Evolutionary conservation across 495 filamentous ascomycete genomes (phyloP).

Genomic region (Neurospora hispaniola): DNA sequence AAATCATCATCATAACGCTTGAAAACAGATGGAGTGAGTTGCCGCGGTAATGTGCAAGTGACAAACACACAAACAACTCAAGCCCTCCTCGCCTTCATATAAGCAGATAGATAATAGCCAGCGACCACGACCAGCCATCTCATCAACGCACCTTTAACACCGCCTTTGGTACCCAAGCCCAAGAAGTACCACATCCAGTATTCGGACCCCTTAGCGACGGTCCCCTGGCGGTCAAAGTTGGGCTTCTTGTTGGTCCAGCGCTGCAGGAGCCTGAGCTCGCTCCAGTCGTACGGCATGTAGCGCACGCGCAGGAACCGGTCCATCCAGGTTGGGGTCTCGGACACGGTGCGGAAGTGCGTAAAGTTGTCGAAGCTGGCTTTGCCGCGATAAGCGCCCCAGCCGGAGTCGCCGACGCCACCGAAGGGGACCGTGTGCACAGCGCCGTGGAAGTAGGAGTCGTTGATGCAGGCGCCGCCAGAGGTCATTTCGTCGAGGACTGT

Average conservation of each 20-base stretch:
- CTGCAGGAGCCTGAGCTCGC: constrained; percentile 44
- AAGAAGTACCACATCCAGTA: constrained; percentile 39
- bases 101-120: constrained; percentile 10
- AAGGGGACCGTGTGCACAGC: constrained; percentile 69
- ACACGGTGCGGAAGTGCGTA: constrained; percentile 66
- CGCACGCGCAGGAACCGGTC: constrained; percentile 63
- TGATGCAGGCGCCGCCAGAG: constrained; percentile 70
- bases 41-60: not conserved
- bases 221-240: constrained; percentile 75
- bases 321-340: constrained; percentile 69
- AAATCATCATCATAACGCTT: not conserved
- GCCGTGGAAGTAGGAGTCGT: constrained; percentile 75
- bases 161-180: constrained; percentile 32
- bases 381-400: constrained; percentile 76
- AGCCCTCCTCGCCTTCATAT: not conserved
- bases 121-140: constrained; percentile 35
- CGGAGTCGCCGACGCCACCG: constrained; percentile 82
- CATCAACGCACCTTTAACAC: constrained; percentile 37
- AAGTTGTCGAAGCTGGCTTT: constrained; percentile 77
- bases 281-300: constrained; percentile 62
- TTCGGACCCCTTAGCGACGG: constrained; percentile 36
- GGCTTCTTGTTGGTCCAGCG: constrained; percentile 50
- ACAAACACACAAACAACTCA: not conserved
- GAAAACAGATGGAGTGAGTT: not conserved
- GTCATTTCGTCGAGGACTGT: constrained; percentile 53